These are phyloP conservation scores for Sherardia arvensis DNA, from an alignment of 257 asterid species.

Conservation along the genomic window DNA sequence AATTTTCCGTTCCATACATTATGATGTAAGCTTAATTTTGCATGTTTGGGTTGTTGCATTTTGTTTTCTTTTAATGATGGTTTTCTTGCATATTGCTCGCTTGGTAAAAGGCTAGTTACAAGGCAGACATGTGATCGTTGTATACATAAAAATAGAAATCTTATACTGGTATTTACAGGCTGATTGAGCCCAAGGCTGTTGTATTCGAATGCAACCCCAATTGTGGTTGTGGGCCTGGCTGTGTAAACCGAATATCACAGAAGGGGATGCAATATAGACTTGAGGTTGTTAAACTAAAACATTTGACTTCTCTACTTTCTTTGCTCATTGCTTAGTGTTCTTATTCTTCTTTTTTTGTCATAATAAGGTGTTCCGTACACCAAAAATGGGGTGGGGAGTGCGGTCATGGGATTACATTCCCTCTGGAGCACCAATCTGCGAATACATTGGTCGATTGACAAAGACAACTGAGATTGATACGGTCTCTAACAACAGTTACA, in stretches of 20 bases:
- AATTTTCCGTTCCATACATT: too few relatives aligned
- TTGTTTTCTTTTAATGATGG: not conserved
- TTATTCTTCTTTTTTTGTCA: slow-evolving; percentile 4
- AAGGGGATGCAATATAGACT: slow-evolving; percentile 41
- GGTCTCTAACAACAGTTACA: slow-evolving; percentile 52
- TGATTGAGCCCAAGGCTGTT: slow-evolving; percentile 75
- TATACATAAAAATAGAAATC: not conserved
- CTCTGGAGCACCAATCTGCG: slow-evolving; percentile 80
- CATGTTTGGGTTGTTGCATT: not conserved
- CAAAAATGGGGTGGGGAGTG: slow-evolving; percentile 88
- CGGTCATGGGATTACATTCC: slow-evolving; percentile 88
- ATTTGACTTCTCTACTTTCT: not conserved
- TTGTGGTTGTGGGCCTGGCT: slow-evolving; percentile 67
- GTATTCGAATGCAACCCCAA: slow-evolving; percentile 79
- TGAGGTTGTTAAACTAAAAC: slow-evolving; percentile 39
- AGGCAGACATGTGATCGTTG: not conserved
- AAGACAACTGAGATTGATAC: slow-evolving; percentile 43
- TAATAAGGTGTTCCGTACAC: slow-evolving; percentile 72
- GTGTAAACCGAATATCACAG: slow-evolving; percentile 61
- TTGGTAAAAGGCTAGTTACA: not conserved
- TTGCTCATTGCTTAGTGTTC: not conserved
- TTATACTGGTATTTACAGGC: slow-evolving; percentile 21
- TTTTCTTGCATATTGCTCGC: not conserved
- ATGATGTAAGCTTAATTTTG: not conserved
- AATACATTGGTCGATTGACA: slow-evolving; percentile 62